These are phyloP conservation scores for Neodidymelliopsis sp. DNA, from an alignment of 2,329 filamentous ascomycete genomes.

Conservation along the genomic window DNA sequence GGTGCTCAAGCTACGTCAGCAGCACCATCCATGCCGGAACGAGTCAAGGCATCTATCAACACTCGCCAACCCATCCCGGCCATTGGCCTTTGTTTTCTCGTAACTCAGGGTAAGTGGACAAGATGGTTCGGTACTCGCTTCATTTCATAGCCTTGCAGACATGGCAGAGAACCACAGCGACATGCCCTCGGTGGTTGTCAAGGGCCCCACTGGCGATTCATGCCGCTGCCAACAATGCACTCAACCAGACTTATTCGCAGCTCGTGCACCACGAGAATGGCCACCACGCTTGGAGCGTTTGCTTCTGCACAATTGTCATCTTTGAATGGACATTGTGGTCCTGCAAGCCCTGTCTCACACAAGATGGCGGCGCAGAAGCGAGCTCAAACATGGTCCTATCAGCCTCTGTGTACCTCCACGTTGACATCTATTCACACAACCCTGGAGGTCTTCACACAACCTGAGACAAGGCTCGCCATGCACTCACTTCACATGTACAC, in stretches of 20 bases:
- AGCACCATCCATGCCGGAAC: slow-evolving; percentile 9
- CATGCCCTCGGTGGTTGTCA: slow-evolving; percentile 7
- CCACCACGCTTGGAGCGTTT: slow-evolving; percentile 1
- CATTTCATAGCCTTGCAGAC: slow-evolving; percentile 1
- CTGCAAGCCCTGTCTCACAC: slow-evolving; percentile 7
- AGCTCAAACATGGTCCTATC: slow-evolving; percentile 10
- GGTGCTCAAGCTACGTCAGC: slow-evolving; percentile 15
- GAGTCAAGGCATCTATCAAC: background rate
- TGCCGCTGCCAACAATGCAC: slow-evolving; percentile 14
- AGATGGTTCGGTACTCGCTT: slow-evolving; percentile 1
- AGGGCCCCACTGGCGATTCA: slow-evolving; percentile 18
- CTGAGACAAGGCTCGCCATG: slow-evolving; percentile 2
- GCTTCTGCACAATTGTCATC: slow-evolving; percentile 9
- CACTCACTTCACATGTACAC: background rate
- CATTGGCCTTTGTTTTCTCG: slow-evolving; percentile 4
- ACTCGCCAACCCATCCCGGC: slow-evolving; percentile 1
- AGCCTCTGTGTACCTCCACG: slow-evolving; percentile 5
- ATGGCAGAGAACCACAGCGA: slow-evolving; percentile 4
- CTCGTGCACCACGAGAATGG: too few species aligned
- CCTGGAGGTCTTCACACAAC: background rate
- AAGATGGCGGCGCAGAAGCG: background rate
- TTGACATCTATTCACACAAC: background rate
- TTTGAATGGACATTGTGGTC: too few species aligned
- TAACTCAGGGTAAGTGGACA: background rate
- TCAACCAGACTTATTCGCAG: slow-evolving; percentile 12